Evolutionary conservation across 768 basidiomycete genomes (phyloP).

Genomic region (Lactarius hengduanensis): DNA sequence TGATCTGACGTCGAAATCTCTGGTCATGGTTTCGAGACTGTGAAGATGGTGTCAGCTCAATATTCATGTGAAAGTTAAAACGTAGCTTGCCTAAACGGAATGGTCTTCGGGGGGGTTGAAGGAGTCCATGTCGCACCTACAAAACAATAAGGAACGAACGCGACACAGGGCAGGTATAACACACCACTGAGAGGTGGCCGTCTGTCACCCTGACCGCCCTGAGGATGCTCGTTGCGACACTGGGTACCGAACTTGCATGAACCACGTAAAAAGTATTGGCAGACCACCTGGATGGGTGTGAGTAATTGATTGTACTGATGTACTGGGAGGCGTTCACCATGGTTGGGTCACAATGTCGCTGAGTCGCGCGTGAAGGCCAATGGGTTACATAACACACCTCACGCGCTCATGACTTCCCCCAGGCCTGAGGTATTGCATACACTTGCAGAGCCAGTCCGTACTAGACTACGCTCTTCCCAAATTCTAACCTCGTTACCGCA

Average conservation of each 20-base stretch:
- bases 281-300: conserved; percentile 44
- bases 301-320: not conserved
- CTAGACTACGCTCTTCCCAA: conserved; percentile 76
- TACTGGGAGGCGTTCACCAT: conserved; percentile 14
- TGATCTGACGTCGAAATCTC: conserved; percentile 45
- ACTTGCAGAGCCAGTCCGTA: conserved; percentile 61
- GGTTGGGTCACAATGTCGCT: not conserved
- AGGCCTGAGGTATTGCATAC: conserved; percentile 2
- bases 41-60: not conserved
- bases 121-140: conserved; percentile 24
- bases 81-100: conserved; percentile 23
- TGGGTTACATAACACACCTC: not conserved
- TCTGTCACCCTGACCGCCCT: conserved; percentile 32
- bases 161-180: conserved; percentile 31
- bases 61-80: not conserved
- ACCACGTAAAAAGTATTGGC: conserved; percentile 59
- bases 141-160: conserved; percentile 24
- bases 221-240: conserved; percentile 64
- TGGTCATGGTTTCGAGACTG: conserved; percentile 58
- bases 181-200: conserved; percentile 46
- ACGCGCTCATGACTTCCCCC: not conserved
- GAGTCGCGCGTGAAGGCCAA: not conserved
- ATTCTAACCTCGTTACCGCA: conserved; percentile 80
- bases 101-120: conserved; percentile 16
- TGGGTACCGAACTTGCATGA: conserved; percentile 58